Evolutionary conservation across 169 alveolate genomes (phyloP), one percentile per base, ranked within the genome.

Genomic region (Pseudocohnilembus persalinus): DNA sequence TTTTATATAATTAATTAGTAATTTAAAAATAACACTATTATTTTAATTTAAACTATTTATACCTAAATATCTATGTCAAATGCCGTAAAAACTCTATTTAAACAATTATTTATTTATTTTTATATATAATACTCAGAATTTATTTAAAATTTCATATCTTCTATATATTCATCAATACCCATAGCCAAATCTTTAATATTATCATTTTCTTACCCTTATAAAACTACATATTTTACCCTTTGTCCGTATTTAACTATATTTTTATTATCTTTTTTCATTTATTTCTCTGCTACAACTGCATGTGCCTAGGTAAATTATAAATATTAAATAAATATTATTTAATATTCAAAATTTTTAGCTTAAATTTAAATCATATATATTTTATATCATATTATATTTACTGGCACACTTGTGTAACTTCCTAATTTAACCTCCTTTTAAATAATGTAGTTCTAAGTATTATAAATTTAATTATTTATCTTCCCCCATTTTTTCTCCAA

Each of bases 381-480:
- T n/a, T n/a, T n/a, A n/a, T n/a, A n/a, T n/a, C n/a, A 49, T 49
- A 49, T 49, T 49, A 49, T 11, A 49, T 96, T 94, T 34, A 92
- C 72, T 34, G 83, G 73, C 27, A 85, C 84, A 0, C 88, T 88
- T 49, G 80, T 65, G 82, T 94, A 94, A 34, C 83, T 83, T n/a
- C 95, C 96, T n/a, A 87, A 81, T 84, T 89, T 91, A 29, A 92
- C 96, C 85, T 92, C 95, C 77, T 92, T 92, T n/a, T 93, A 85
- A 76, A 94, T 90, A 30, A 92, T 90, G 77, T 91, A 94, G 81
- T 94, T 96, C 72, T 90, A 88, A 76, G 90, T 82, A 31, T 92
- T 93, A 31, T 92, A 88, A 49, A 85, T 83, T 63, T 91, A 92
- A 76, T 88, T 64, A 0, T 78, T 35, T 27, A 94, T 92, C 82